phyloP scores from a whole-genome alignment of 805 yeast species.

The Zygosaccharomyces lentus region DNA sequence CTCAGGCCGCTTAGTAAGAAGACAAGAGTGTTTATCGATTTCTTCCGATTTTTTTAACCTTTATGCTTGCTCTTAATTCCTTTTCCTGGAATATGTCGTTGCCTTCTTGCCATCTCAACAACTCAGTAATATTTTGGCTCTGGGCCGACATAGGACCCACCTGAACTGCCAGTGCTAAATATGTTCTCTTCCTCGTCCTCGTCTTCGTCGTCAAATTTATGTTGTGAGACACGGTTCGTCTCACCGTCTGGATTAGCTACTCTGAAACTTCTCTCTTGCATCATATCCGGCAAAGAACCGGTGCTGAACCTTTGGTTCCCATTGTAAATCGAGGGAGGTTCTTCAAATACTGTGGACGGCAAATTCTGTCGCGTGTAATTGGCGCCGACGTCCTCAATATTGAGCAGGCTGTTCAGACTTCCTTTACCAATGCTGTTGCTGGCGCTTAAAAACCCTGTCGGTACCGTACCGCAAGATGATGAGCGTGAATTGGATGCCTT shows the following conservation, averaged over 20 bases:
- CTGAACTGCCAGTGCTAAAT: conserved; percentile 14
- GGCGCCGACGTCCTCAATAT: conserved; percentile 4
- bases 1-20: background rate
- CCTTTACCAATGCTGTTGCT: conserved; percentile 12
- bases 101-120: background rate
- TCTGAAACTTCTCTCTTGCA: conserved; percentile 41
- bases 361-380: conserved; percentile 8
- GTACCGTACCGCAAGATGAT: conserved; percentile 13
- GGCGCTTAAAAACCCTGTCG: conserved; percentile 14
- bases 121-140: conserved; percentile 10
- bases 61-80: background rate
- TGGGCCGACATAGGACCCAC: conserved; percentile 10
- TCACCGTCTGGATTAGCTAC: conserved; percentile 44
- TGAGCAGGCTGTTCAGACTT: conserved; percentile 3
- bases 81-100: background rate
- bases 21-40: background rate
- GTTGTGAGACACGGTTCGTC: conserved; percentile 13
- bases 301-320: conserved; percentile 51
- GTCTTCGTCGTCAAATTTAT: conserved; percentile 8
- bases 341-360: conserved; percentile 20
- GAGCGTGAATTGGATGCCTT: conserved; percentile 12
- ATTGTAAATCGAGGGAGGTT: conserved; percentile 32
- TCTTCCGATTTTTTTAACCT: background rate
- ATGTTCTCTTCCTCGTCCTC: conserved; percentile 13
- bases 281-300: conserved; percentile 49